Conservation (phyloP, 2,329 filamentous ascomycete species). For the Apiospora phragmitis region DNA sequence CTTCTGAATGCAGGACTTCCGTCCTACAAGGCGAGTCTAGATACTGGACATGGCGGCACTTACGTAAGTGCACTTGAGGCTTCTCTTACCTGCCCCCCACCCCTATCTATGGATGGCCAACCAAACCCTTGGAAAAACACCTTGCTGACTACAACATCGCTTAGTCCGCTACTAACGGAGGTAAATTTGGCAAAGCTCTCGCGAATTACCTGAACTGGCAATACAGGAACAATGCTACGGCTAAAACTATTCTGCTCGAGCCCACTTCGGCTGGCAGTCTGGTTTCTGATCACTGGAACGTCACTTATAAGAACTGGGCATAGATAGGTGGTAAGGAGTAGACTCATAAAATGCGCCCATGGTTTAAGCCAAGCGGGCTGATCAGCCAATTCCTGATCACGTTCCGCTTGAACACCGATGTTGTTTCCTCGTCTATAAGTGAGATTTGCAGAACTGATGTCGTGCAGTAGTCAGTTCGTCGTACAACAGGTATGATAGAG, state of each 20-base stretch:
- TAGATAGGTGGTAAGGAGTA: background rate
- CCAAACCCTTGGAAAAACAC: background rate
- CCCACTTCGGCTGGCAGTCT: constrained; percentile 17
- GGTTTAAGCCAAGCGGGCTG: background rate
- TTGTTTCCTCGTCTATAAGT: no score
- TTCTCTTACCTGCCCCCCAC: background rate
- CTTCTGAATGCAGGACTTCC: constrained; percentile 20
- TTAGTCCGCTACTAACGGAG: constrained; percentile 20
- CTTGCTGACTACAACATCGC: background rate
- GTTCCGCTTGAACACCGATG: background rate
- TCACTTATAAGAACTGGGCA: constrained; percentile 13
- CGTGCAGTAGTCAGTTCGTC: background rate
- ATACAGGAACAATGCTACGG: constrained; percentile 16
- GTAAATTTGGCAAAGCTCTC: constrained; percentile 22
- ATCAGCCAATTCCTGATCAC: background rate
- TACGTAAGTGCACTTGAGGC: constrained; percentile 1
- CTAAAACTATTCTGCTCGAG: constrained; percentile 18
- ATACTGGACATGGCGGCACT: constrained; percentile 24
- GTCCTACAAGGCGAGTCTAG: constrained; percentile 23
- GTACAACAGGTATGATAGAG: background rate
- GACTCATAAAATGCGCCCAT: background rate
- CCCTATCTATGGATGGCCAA: background rate
- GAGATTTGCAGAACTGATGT: background rate
- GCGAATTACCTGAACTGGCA: constrained; percentile 24
- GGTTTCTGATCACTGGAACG: constrained; percentile 22